Base-by-base conservation (phyloP, 2,329 filamentous ascomycete species). In the Sporothrix dimorphospora region DNA sequence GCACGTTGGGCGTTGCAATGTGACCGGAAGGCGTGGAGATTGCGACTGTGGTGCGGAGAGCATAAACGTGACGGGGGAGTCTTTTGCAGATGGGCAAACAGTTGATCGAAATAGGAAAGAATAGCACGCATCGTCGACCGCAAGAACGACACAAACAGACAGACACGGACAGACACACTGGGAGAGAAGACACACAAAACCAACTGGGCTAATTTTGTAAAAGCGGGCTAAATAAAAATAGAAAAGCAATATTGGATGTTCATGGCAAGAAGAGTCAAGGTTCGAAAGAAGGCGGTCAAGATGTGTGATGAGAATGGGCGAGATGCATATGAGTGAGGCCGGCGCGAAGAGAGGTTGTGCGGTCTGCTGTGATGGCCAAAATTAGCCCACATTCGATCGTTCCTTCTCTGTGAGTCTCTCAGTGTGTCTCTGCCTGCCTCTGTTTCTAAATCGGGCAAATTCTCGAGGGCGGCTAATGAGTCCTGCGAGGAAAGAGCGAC, bases 361-460 rank as follows among this genome's bases (percentile, higher is more conserved):
- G 47, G 61, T 30, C 30, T 34, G 30, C 30, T 69, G 57, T 45
- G 71, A 71, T 24, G 42, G 21, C 66, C 70, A 75, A 75, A 77
- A 75, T 77, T 77, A 77, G 74, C 74, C 76, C 76, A 71, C 63
- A 73, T 47, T 66, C 57, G 4, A 12, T 63, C 57, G n/a, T 24
- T 42, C 34, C 38, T 40, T 59, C 19, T n/a, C 7, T 42, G 34
- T 27, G 38, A 27, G 14, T 38, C 8, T 5, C 21, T 34, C 19
- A 27, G 53, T 55, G 8, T 30, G 53, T 61, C 55, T 61, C 7
- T 40, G 30, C 34, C 16, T 61, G 24, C 16, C 30, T 61, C 40
- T 65, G 68, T 70, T 69, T 70, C 38, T 65, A 69, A 69, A 72
- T 71, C 59, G 72, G 74, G 75, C 75, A 76, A 77, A 78, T 78